phyloP scores from a whole-genome alignment of 2,329 filamentous ascomycete genomes.

The Daldinia eschscholtzii region DNA sequence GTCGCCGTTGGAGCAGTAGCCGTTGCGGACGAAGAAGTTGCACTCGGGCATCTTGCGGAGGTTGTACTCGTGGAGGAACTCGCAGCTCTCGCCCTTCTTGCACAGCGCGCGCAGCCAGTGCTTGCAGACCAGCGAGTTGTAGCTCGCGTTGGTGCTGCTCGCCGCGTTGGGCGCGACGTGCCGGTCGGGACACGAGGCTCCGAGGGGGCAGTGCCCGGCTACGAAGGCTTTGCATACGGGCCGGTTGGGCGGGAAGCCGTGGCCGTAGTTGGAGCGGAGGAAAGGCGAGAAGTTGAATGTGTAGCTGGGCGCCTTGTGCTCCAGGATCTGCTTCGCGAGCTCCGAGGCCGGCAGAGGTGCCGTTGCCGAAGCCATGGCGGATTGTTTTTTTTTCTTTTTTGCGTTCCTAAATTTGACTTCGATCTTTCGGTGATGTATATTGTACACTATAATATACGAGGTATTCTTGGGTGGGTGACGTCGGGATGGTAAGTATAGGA shows the following conservation, averaged over 20 bases:
- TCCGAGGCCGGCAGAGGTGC: slow-evolving; percentile 47
- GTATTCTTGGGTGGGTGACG: background rate
- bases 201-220: slow-evolving; percentile 87
- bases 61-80: slow-evolving; percentile 99
- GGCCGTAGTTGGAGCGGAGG: slow-evolving; percentile 84
- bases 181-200: slow-evolving; percentile 85
- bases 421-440: background rate
- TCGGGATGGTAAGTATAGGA: background rate
- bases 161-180: slow-evolving; percentile 65
- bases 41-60: slow-evolving; percentile 98
- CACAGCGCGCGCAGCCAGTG: slow-evolving; percentile 97
- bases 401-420: background rate
- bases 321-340: slow-evolving; percentile 65
- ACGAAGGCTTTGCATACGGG: slow-evolving; percentile 89
- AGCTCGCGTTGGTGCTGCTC: slow-evolving; percentile 62
- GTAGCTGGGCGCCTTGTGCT: slow-evolving; percentile 69
- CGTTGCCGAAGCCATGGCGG: slow-evolving; percentile 46
- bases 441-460: no score
- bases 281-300: slow-evolving; percentile 89
- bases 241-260: slow-evolving; percentile 82
- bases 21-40: slow-evolving; percentile 93
- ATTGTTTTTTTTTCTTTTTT: no score
- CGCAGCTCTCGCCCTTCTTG: slow-evolving; percentile 97
- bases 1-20: slow-evolving; percentile 96
- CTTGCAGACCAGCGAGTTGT: slow-evolving; percentile 93